Evolutionary conservation across 2,329 filamentous ascomycete species (phyloP).

Genomic region (Penicillium occitanis): DNA sequence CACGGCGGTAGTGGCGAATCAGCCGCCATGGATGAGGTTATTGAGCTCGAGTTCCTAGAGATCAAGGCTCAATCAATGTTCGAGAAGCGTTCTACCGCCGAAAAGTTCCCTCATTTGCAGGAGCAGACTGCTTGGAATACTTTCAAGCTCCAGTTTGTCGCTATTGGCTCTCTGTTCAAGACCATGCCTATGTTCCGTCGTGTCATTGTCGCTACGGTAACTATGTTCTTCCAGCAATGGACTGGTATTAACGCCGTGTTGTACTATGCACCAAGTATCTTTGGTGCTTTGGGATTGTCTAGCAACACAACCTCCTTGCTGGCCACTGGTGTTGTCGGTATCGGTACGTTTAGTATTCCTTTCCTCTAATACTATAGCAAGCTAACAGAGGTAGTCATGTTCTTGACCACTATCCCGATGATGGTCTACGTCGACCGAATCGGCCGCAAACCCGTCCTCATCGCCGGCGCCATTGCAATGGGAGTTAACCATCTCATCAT

Average conservation of each 20-base stretch:
- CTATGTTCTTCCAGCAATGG: conserved; percentile 47
- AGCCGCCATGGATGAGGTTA: conserved; percentile 60
- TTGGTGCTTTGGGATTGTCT: conserved; percentile 27
- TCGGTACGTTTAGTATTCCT: conserved; percentile 24
- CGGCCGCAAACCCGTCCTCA: conserved; percentile 34
- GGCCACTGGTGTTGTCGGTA: conserved; percentile 34
- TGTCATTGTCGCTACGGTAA: conserved; percentile 51
- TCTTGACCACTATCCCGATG: conserved; percentile 30
- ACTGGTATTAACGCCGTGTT: conserved; percentile 50
- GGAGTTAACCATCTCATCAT: conserved; percentile 67
- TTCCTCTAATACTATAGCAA: neutral
- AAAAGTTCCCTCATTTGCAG: conserved; percentile 65
- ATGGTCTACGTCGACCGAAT: conserved; percentile 36
- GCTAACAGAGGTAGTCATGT: conserved; percentile 12
- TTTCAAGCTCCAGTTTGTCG: conserved; percentile 64
- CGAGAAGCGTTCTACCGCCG: conserved; percentile 68
- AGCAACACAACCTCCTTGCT: conserved; percentile 31
- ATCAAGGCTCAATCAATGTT: conserved; percentile 78
- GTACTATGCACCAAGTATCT: conserved; percentile 40
- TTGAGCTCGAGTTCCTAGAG: conserved; percentile 76
- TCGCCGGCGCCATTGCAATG: conserved; percentile 64
- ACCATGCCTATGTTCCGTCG: conserved; percentile 50
- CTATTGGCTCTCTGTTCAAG: conserved; percentile 33
- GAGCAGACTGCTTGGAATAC: conserved; percentile 62
- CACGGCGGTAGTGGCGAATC: conserved; percentile 56